Evolutionary conservation across 2,329 filamentous ascomycete genomes (phyloP).

Genomic region (Scedosporium dehoogii): DNA sequence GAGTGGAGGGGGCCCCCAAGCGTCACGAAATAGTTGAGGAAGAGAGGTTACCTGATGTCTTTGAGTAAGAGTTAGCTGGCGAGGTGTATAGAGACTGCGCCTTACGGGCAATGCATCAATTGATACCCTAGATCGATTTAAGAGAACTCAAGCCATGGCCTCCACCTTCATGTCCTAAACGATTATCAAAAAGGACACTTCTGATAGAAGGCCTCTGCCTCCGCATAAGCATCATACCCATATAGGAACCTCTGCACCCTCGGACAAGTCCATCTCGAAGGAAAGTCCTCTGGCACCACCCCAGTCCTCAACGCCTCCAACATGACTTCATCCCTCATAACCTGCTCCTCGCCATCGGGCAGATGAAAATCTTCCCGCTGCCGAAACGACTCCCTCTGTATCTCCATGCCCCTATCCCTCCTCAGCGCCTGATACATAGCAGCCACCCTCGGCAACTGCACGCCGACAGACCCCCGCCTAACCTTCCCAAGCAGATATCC

Average conservation of each 20-base stretch:
- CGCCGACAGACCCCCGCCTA: neutral
- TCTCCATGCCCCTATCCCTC: conserved; percentile 9
- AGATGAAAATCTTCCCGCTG: conserved; percentile 13
- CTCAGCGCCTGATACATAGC: conserved; percentile 12
- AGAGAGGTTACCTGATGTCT: no score
- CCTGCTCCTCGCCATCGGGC: conserved; percentile 10
- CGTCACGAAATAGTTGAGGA: no score
- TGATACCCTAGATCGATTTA: neutral
- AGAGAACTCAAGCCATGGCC: neutral
- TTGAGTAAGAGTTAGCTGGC: no score
- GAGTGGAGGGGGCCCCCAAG: no score
- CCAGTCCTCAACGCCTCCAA: conserved; percentile 4
- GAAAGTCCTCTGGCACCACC: conserved; percentile 6
- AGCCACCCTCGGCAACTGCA: conserved; percentile 8
- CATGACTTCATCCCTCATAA: conserved; percentile 10
- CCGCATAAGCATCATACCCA: conserved; percentile 11
- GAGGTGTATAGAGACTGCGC: neutral
- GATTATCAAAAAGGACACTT: conserved; percentile 10
- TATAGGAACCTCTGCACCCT: conserved; percentile 11
- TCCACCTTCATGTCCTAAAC: neutral
- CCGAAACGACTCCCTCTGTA: conserved; percentile 12
- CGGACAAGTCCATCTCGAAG: conserved; percentile 13
- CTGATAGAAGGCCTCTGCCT: conserved; percentile 14
- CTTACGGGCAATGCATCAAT: neutral
- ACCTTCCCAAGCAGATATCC: conserved; percentile 24